Evolutionary conservation across 1,284 basidiomycete species (phyloP).

Genomic region (Naganishia albida): DNA sequence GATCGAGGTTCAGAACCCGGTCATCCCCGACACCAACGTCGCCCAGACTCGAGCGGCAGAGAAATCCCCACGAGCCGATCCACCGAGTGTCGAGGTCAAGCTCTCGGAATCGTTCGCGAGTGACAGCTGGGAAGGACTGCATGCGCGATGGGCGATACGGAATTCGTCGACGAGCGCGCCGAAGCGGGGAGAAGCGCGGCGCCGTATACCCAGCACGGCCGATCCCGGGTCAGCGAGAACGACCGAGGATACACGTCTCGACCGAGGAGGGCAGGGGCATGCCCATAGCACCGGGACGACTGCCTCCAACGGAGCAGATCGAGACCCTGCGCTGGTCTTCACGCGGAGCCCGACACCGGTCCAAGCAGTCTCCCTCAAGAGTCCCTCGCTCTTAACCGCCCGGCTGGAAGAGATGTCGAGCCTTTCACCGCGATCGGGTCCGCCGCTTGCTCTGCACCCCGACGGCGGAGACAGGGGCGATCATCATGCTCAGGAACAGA

Average conservation of each 20-base stretch:
- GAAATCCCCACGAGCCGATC: not conserved
- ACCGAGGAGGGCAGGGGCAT: no score
- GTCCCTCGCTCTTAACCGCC: constrained; percentile 10
- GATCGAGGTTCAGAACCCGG: constrained; percentile 47
- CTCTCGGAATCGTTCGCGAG: constrained; percentile 26
- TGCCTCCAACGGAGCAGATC: no score
- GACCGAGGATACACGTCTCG: no score
- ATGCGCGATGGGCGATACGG: constrained; percentile 19
- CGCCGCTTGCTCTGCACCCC: not conserved
- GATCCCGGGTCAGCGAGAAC: no score
- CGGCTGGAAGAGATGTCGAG: constrained; percentile 23
- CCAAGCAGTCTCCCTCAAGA: constrained; percentile 3
- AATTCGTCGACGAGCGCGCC: not conserved
- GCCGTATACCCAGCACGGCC: no score
- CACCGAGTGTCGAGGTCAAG: not conserved
- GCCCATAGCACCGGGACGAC: no score
- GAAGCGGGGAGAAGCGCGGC: no score
- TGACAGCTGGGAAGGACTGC: constrained; percentile 33
- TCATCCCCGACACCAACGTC: not conserved
- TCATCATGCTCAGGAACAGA: not conserved
- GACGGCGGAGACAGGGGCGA: not conserved
- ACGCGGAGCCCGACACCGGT: constrained; percentile 18
- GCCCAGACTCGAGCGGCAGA: constrained; percentile 4
- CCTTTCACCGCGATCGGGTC: not conserved
- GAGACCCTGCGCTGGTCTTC: constrained; percentile 2